Evolutionary conservation across 192 early-diverging fungal species (phyloP), one percentile per base, ranked within the genome.

Genomic region (Coemansia sp.): DNA sequence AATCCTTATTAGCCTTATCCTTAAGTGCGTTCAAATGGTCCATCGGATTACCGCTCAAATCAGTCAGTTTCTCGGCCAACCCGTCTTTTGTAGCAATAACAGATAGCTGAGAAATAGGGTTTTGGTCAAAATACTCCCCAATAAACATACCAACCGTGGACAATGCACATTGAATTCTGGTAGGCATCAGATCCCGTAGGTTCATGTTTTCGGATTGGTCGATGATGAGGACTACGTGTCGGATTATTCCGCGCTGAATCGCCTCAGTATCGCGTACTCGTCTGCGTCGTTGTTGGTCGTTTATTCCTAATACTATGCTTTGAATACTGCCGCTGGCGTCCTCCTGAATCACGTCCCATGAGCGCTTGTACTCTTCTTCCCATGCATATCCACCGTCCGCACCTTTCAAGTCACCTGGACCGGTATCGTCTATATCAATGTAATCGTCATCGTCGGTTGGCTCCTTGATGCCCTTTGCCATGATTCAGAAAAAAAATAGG

Each of bases 321-420:
- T 88, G 87, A 16, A 97, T 78, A 63, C 91, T 90, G 47, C 95
- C 96, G 62, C 89, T 87, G 34, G 92, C 92, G 75, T 94, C 93
- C 64, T 95, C 95, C 69, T 94, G 92, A 36, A 96, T 87, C 12
- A 91, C 90, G 75, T 99, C 97, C 97, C 97, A 99, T 68, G 89
- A 92, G 18, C 96, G 89, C 78, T 97, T 96, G 87, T 97, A 99
- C 69, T 95, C 95, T 73, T 92, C 93, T 79, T 97, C 95, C 97
- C 97, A 99, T 41, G 92, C 78, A 71, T 97, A 95, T 11, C 93
- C 94, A 57, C 80, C 80, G 27, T 78, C 75, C 0, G 80, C 80
- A 1, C 80, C 80, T 64, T 83, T 83, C 43, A 83, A 66, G 0
- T 75, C 80, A 38, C 77, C 75, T 0, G 80, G 72, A 1, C 70